phyloP scores from a whole-genome alignment of 2,329 filamentous ascomycete genomes.

The Pestalotiopsis fici region DNA sequence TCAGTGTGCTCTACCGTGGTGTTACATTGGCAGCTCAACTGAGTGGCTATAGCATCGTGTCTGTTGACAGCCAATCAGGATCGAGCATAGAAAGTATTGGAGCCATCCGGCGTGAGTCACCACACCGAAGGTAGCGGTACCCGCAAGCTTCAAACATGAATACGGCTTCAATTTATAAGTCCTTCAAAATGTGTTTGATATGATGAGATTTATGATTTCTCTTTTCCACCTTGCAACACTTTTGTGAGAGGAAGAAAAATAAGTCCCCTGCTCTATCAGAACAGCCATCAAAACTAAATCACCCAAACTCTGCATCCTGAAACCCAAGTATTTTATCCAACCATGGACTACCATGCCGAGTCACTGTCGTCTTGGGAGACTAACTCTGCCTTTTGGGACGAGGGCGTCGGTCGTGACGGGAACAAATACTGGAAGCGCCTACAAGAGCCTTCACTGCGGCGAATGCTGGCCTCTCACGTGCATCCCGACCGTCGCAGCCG shows the following conservation, averaged over 20 bases:
- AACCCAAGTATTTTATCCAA: not conserved
- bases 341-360: slow-evolving; percentile 13
- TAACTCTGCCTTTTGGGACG: slow-evolving; percentile 45
- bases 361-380: slow-evolving; percentile 37
- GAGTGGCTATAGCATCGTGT: not conserved
- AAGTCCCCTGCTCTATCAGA: not conserved
- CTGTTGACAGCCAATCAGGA: not conserved
- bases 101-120: not conserved
- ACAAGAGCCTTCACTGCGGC: slow-evolving; percentile 39
- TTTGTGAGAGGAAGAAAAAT: not conserved
- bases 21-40: not conserved
- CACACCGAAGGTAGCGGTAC: not conserved
- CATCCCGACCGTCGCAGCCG: slow-evolving; percentile 21
- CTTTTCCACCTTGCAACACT: not conserved
- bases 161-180: not conserved
- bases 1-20: too few relatives aligned
- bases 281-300: not conserved
- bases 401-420: slow-evolving; percentile 35
- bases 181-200: not conserved
- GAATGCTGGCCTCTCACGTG: slow-evolving; percentile 28
- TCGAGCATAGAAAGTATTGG: not conserved
- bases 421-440: slow-evolving; percentile 46
- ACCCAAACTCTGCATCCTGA: not conserved
- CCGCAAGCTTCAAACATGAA: not conserved
- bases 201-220: not conserved